Evolutionary conservation across 441 rosid species (phyloP), one percentile per base, ranked within the genome.

Genomic region (Lagerstroemia fauriei): DNA sequence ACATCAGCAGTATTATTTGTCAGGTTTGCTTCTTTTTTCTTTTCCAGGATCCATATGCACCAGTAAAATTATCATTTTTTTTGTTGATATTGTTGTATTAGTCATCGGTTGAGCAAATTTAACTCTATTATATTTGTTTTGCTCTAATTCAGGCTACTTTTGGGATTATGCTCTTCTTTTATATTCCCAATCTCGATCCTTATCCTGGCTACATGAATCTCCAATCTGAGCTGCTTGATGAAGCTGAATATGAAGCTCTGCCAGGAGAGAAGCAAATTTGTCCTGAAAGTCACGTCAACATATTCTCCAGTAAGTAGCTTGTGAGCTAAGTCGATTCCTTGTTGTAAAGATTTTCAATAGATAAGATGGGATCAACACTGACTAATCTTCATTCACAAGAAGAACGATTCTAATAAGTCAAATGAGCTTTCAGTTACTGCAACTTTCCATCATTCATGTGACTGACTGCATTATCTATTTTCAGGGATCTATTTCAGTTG

Each of bases 401-500:
- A 5, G 14, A 27, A 38, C n/a, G 53, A 3, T 44, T 72, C 29
- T 75, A 22, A 17, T 50, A 27, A 50, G 24, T 29, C 25, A 50
- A 9, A 13, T 31, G 10, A 25, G 24, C 29, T 48, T 1, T 75
- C 41, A 48, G 41, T 51, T n/a, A 44, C 38, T 75, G 38, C 57
- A 48, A 6, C 63, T 75, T 50, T 20, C 31, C 41, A 29, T 74
- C 25, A 48, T 73, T 73, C 29, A 41, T 75, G 25, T 57, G 31
- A 38, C 47, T n/a, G 17, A 46, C 57, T 32, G n/a, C 20, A 75
- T 78, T 78, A 65, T 82, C 78, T 25, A 17, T 86, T 70, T 74
- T 71, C 87, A 97, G 99, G 75, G 74, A 92, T 84, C 78, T 76
- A 90, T 82, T 97, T 95, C 85, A 76, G 89, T 71, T 97, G 99